A percentile compares a stretch with the other conserved stretches of the same genome.
Evolutionary conservation across 352 stramenopile species (phyloP).

Genomic region (Globisporangium echinulatum): DNA sequence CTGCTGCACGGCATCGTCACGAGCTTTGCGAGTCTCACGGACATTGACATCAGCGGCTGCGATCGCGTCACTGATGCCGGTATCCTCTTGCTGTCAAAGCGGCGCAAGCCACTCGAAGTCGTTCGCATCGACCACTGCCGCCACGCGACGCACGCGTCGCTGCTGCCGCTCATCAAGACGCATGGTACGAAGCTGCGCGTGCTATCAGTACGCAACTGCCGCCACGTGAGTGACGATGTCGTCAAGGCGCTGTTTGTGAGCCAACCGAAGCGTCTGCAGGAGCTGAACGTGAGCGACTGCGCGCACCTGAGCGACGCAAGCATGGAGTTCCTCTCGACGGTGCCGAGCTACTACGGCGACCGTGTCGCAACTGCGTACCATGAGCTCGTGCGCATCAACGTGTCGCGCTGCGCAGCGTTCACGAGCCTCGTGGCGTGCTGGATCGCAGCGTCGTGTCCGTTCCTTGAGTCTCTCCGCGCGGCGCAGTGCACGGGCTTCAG

Average conservation of each 20-base stretch:
- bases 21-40: conserved; percentile 28
- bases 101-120: conserved; percentile 19
- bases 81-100: conserved; percentile 36
- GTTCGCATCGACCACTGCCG: conserved; percentile 43
- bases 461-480: conserved; percentile 36
- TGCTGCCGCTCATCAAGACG: conserved; percentile 32
- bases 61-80: conserved; percentile 47
- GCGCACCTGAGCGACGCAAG: conserved; percentile 35
- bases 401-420: conserved; percentile 42
- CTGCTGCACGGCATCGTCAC: conserved; percentile 28
- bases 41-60: conserved; percentile 44
- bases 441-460: conserved; percentile 57
- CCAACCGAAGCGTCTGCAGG: conserved; percentile 38
- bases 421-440: conserved; percentile 53
- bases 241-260: conserved; percentile 44
- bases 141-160: conserved; percentile 30
- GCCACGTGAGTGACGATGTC: conserved; percentile 27
- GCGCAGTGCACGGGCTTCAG: conserved; percentile 34
- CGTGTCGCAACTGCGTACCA: conserved; percentile 36
- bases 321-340: conserved; percentile 48
- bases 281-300: conserved; percentile 56
- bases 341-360: conserved; percentile 51
- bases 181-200: conserved; percentile 23
- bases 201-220: conserved; percentile 37
- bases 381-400: conserved; percentile 35